Conservation (phyloP, 2,329 filamentous ascomycete species). For the Pyricularia grisea region DNA sequence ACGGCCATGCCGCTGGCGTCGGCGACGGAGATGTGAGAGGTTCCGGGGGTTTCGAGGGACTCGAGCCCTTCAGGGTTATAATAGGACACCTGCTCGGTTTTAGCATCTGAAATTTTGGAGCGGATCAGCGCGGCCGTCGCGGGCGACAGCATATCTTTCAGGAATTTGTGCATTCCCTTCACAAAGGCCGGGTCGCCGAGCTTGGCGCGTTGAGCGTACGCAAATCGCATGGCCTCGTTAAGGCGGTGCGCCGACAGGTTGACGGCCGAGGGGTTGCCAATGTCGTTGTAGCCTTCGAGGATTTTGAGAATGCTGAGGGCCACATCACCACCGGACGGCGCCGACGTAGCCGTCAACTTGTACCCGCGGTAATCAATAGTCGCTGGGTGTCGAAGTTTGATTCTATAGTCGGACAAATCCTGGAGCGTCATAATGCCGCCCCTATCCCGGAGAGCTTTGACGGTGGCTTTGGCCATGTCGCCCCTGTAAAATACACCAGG, state of each 20-base stretch:
- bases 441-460: slow-evolving; percentile 49
- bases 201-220: slow-evolving; percentile 63
- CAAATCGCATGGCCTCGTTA: slow-evolving; percentile 78
- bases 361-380: slow-evolving; percentile 59
- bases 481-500: slow-evolving; percentile 62
- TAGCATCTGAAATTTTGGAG: slow-evolving; percentile 31
- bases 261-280: slow-evolving; percentile 30
- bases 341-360: slow-evolving; percentile 56
- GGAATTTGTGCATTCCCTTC: slow-evolving; percentile 41
- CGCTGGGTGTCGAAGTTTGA: slow-evolving; percentile 52
- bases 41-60: slow-evolving; percentile 53
- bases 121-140: slow-evolving; percentile 43
- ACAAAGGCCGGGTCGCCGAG: slow-evolving; percentile 73
- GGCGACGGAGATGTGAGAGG: slow-evolving; percentile 56
- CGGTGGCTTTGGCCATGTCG: slow-evolving; percentile 58
- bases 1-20: slow-evolving; percentile 65
- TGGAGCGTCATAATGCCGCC: slow-evolving; percentile 71
- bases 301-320: slow-evolving; percentile 67
- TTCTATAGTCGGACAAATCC: slow-evolving; percentile 64
- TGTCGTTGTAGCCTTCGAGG: slow-evolving; percentile 56
- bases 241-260: slow-evolving; percentile 65
- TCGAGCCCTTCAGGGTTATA: slow-evolving; percentile 38
- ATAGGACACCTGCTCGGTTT: slow-evolving; percentile 26
- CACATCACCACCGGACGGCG: slow-evolving; percentile 66
- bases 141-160: slow-evolving; percentile 56